A percentile compares a stretch with the other conserved stretches of the same genome.
phyloP scores from a whole-genome alignment of 768 basidiomycete genomes.

The Thelephora ganbajun region DNA sequence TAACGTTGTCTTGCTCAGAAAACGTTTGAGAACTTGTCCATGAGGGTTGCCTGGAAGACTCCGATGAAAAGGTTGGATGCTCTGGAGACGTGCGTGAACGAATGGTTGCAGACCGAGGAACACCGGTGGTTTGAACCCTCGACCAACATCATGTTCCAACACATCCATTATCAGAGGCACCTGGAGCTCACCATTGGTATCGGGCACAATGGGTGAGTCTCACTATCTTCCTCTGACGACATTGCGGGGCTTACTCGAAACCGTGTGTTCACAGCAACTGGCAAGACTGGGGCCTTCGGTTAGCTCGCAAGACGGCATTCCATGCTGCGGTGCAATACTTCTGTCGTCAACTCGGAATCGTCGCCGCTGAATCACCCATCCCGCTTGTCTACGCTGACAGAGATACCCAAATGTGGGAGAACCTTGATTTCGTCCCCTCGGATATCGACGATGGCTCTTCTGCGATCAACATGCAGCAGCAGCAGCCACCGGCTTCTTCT shows the following conservation, averaged over 20 bases:
- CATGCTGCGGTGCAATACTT: slow-evolving; percentile 66
- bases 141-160: slow-evolving; percentile 48
- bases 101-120: slow-evolving; percentile 68
- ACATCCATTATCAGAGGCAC: slow-evolving; percentile 51
- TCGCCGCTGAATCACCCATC: slow-evolving; percentile 41
- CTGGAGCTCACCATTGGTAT: slow-evolving; percentile 60
- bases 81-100: slow-evolving; percentile 51
- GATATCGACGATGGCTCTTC: slow-evolving; percentile 6
- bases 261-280: slow-evolving; percentile 21
- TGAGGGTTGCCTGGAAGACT: slow-evolving; percentile 69
- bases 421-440: background rate
- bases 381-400: slow-evolving; percentile 36
- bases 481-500: slow-evolving; percentile 1
- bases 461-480: slow-evolving; percentile 8
- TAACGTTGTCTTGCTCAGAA: slow-evolving; percentile 23
- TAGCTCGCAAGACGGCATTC: slow-evolving; percentile 59
- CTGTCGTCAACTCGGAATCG: slow-evolving; percentile 55
- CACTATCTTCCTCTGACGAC: background rate
- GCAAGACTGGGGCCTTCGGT: slow-evolving; percentile 52
- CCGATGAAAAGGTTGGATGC: slow-evolving; percentile 58
- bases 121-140: slow-evolving; percentile 66
- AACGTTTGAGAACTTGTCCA: slow-evolving; percentile 49
- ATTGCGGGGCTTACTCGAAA: background rate
- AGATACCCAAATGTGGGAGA: slow-evolving; percentile 7
- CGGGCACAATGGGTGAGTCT: slow-evolving; percentile 31